Percentiles rank a stretch among this genome's conserved stretches.
Conservation (phyloP, 164 flowering plant species). For the Paratinospora sagittata region DNA sequence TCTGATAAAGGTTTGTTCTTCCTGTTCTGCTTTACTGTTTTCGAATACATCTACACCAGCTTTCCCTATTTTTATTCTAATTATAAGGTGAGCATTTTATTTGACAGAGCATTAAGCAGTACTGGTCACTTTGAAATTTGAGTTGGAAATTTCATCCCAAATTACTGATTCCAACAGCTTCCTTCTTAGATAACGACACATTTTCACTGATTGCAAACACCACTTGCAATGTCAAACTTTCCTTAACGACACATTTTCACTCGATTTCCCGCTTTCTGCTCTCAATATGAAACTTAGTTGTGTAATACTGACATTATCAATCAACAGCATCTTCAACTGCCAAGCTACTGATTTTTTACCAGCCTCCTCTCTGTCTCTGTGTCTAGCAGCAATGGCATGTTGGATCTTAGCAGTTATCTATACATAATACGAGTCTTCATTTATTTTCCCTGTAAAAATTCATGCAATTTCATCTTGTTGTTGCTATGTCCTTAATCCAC, state of each 20-base stretch:
- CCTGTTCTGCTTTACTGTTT: constrained; percentile 1
- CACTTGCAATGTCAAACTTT: not conserved
- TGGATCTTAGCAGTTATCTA: too few relatives aligned
- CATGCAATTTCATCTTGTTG: too few relatives aligned
- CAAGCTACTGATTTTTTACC: not conserved
- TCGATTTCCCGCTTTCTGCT: too few relatives aligned
- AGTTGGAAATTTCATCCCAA: not conserved
- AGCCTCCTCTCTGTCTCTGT: too few relatives aligned
- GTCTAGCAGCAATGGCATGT: too few relatives aligned
- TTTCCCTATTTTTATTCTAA: not conserved
- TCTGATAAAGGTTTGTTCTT: constrained; percentile 66
- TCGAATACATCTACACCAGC: too few relatives aligned
- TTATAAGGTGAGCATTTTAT: not conserved
- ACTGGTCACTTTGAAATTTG: not conserved
- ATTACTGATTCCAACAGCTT: not conserved
- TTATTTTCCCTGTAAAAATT: too few relatives aligned
- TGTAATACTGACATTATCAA: too few relatives aligned
- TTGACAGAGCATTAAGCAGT: not conserved
- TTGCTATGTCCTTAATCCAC: not conserved
- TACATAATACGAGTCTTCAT: too few relatives aligned
- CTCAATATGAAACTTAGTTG: too few relatives aligned
- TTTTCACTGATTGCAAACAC: not conserved
- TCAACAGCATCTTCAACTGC: too few relatives aligned
- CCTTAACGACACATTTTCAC: not conserved
- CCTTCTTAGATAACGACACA: not conserved